phyloP scores from a whole-genome alignment of 345 rosid species.

The Citrus unshiu region DNA sequence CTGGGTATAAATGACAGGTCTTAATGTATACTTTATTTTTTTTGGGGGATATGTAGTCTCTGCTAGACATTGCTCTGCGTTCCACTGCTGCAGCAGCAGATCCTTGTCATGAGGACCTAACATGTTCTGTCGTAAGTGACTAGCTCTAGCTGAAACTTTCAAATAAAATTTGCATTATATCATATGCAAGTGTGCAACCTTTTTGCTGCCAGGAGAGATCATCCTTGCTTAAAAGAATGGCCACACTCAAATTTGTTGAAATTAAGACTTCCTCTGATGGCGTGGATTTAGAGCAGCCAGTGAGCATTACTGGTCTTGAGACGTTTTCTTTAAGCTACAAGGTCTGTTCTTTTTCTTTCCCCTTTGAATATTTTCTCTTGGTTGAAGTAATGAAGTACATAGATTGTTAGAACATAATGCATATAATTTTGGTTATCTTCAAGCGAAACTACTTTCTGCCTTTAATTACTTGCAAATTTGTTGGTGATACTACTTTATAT shows the following conservation, averaged over 20 bases:
- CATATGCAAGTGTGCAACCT: constrained; percentile 43
- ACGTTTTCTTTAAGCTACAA: constrained; percentile 95
- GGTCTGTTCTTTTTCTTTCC: constrained; percentile 38
- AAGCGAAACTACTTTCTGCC: background rate
- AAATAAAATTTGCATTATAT: background rate
- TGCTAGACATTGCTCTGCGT: constrained; percentile 80
- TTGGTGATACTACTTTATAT: background rate
- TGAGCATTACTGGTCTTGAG: constrained; percentile 88
- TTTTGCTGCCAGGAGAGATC: constrained; percentile 66
- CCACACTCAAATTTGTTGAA: constrained; percentile 53
- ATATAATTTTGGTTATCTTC: background rate
- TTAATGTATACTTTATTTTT: constrained; percentile 1
- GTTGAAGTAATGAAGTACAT: background rate
- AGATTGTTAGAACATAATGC: too few relatives aligned
- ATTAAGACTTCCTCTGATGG: constrained; percentile 31
- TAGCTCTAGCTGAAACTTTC: constrained; percentile 2
- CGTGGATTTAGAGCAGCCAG: constrained; percentile 58
- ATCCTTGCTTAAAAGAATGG: constrained; percentile 74
- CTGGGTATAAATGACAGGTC: constrained; percentile 1
- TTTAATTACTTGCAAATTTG: background rate
- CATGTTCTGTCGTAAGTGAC: constrained; percentile 82
- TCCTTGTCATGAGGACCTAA: constrained; percentile 94
- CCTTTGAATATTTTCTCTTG: background rate
- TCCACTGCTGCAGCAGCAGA: constrained; percentile 87
- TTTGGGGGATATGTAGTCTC: constrained; percentile 43